Base-by-base conservation (phyloP, 257 asterid genomes). In the Solanum stenotomum region DNA sequence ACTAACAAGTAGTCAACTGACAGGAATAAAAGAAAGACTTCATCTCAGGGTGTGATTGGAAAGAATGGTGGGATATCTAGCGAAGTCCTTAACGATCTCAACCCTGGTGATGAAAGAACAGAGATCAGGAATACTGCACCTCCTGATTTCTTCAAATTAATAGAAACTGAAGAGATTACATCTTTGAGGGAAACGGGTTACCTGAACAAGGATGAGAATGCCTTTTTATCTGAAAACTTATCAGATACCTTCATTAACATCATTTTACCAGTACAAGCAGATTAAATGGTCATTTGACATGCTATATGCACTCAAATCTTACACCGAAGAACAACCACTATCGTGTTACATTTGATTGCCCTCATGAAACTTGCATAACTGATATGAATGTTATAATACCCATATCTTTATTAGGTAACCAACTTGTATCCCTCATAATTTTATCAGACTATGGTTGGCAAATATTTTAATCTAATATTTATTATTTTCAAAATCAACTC, bases 171-270 rank as follows among this genome's bases (percentile, higher is more conserved):
- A 72, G 72, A 88, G 71, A 40, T 75, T 88, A 44, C 90, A n/a
- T 59, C 63, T 87, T 74, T 88, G 79, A 84, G 23, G 70, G 77
- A 87, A 35, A 85, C 78, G n/a, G 49, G 85, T 56, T 89, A 89
- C 38, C 83, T 77, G 22, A 85, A 76, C 85, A 90, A 87, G 87
- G 71, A 52, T 72, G 68, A 75, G 75, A 37, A 70, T 31, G 77
- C 89, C 27, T 5, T 49, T 38, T 15, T 88, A 29, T n/a, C 78
- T 87, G 44, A 46, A 81, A 65, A 88, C 77, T 87, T 63, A 86
- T 35, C 90, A n/a, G 84, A 81, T 85, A 38, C 52, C 52, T 44
- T 44, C 52, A 44, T 44, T 44, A 44, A 12, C 5, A 44, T 4
- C 52, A 13, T 12, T 44, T 44, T 44, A 12, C 52, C 16, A 44